phyloP scores from a whole-genome alignment of 2,329 filamentous ascomycete genomes.

The Alternaria sp. region DNA sequence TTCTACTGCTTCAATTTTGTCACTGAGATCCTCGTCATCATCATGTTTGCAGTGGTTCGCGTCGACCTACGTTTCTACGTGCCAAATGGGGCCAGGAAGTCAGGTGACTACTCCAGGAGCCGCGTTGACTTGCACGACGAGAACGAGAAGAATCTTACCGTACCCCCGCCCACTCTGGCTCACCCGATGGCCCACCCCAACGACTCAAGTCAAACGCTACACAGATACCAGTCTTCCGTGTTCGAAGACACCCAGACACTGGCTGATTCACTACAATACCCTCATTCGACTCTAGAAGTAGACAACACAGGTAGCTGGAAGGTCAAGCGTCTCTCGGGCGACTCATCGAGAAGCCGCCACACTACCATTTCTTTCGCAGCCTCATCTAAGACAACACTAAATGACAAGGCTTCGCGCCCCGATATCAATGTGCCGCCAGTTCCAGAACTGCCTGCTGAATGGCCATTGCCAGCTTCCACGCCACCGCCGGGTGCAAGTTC shows the following conservation, averaged over 20 bases:
- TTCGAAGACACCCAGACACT: conserved; percentile 43
- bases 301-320: conserved; percentile 42
- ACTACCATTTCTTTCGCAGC: conserved; percentile 18
- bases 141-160: conserved; percentile 31
- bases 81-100: conserved; percentile 68
- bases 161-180: conserved; percentile 8
- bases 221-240: conserved; percentile 36
- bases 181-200: conserved; percentile 18
- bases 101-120: conserved; percentile 38
- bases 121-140: conserved; percentile 27
- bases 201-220: conserved; percentile 34
- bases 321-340: conserved; percentile 35
- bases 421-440: conserved; percentile 31
- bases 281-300: conserved; percentile 39
- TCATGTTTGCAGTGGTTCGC: conserved; percentile 68
- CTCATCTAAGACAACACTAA: conserved; percentile 21
- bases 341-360: conserved; percentile 16
- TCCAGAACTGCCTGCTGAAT: conserved; percentile 30
- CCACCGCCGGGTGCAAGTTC: conserved; percentile 17
- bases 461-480: conserved; percentile 31
- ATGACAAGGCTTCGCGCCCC: conserved; percentile 23
- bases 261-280: conserved; percentile 42
- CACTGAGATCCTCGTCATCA: conserved; percentile 74
- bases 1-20: conserved; percentile 84
- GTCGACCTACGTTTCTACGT: conserved; percentile 80